Conservation (phyloP, 495 filamentous ascomycete species). For the Penicillium steckii region DNA sequence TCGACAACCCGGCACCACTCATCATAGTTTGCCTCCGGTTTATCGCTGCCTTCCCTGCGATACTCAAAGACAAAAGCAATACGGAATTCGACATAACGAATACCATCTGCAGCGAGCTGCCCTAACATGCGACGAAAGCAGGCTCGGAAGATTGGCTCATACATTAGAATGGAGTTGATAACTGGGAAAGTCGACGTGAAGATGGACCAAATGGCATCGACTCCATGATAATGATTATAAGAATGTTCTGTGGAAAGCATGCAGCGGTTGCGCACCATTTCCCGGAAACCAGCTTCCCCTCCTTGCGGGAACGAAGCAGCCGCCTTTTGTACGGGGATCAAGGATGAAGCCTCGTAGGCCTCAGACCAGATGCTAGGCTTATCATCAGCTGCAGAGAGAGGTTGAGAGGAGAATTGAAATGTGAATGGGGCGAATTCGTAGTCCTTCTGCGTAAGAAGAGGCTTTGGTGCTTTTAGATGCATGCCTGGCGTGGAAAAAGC, state of each 20-base stretch:
- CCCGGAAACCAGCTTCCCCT: constrained; percentile 66
- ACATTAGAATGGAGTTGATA: constrained; percentile 71
- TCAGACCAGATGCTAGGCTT: constrained; percentile 58
- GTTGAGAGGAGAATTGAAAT: constrained; percentile 52
- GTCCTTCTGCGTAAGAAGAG: constrained; percentile 48
- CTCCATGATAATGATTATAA: constrained; percentile 75
- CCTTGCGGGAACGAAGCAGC: constrained; percentile 72
- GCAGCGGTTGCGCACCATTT: constrained; percentile 75
- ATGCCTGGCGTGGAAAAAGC: constrained; percentile 74
- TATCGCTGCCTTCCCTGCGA: constrained; percentile 55
- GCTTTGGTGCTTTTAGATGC: constrained; percentile 56
- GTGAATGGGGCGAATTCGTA: constrained; percentile 40
- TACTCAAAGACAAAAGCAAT: constrained; percentile 62
- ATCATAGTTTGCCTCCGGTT: constrained; percentile 57
- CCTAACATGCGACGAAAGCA: constrained; percentile 68
- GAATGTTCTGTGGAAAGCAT: constrained; percentile 69
- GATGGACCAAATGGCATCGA: constrained; percentile 76
- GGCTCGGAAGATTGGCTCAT: constrained; percentile 85
- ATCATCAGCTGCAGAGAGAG: constrained; percentile 10
- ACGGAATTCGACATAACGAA: constrained; percentile 75
- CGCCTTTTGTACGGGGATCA: constrained; percentile 59
- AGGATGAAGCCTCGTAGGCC: constrained; percentile 54
- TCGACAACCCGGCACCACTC: constrained; percentile 68
- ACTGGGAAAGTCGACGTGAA: constrained; percentile 70
- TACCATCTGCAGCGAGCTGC: constrained; percentile 69